Evolutionary conservation across 1,284 basidiomycete genomes (phyloP), one percentile per base, ranked within the genome.

Genomic region (Leccinum fallax): DNA sequence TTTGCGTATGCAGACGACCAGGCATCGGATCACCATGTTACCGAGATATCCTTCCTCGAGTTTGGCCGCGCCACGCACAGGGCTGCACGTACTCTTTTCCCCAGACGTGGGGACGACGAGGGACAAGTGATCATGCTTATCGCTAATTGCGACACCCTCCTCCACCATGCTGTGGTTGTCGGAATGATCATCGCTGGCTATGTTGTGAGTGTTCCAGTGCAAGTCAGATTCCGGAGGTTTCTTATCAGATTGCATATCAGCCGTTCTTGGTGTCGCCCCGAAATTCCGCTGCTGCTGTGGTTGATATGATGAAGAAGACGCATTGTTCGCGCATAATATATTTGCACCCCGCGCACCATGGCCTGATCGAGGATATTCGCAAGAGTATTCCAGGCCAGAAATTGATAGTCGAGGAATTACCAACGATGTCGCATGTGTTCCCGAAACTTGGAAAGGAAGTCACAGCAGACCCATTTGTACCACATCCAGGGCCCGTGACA

Each of bases 261-360:
- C 71, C 76, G 2, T 76, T 76, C 54, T 61, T 68, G 0, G 74
- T 77, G 5, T 77, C 75, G 0, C 65, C 64, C 2, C 63, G 75
- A 15, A 77, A 77, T 38, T 67, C 75, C 1, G 62, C 71, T 7
- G 66, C 61, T 9, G 75, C 70, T 11, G 61, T 77, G 32, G 57
- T 65, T 1, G 56, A 72, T 59, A 64, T 77, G 30, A 63, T 76
- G 46, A 57, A 60, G 53, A 70, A 69, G 59, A 70, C 70, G 4
- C 59, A 62, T 5, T 76, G 75, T 51, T 65, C 66, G 40, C 70
- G 73, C 5, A 58, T 77, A 5, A 16, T 74, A 7, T 69, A 73
- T 3, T 69, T 76, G 8, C 38, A 43, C 11, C 57, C 58, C 10
- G 66, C 64, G 13, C 66, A 74, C 24, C 46, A 61, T 5, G n/a